Evolutionary conservation across 768 basidiomycete genomes (phyloP), one percentile per base, ranked within the genome.

Genomic region (Rhizopogon sp.): DNA sequence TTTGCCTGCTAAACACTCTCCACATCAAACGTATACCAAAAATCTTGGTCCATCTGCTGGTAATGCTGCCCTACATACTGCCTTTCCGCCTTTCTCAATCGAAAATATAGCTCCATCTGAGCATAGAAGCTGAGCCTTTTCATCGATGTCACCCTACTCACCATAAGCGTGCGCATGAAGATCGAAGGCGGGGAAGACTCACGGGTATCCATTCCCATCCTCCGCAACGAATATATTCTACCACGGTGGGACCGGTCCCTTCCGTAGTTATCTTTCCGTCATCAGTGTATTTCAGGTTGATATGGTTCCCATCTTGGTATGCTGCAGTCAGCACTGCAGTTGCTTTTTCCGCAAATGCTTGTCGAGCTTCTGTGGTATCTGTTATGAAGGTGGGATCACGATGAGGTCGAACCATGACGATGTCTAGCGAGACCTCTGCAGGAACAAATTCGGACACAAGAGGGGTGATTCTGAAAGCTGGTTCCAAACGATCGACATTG

Each of bases 201-300:
- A 93, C 91, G 17, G 93, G 94, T 41, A 74, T 75, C 94, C 94
- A 97, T 60, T 88, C 84, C 85, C 93, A 95, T 6, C 85, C 85
- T 14, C 79, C 81, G 60, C 85, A 88, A 25, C 93, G 79, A 50
- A 85, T 76, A 61, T 89, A 89, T 68, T 97, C 94, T 0, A 92
- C 83, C 4, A 91, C 80, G 0, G 72, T 58, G 14, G 73, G 73
- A 11, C 85, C 83, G 6, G 73, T 70, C 10, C 74, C 76, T n/a
- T 73, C 73, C 0, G 69, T 57, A 1, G 63, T 70, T 28, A 77
- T 67, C 44, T 73, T 63, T 11, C 81, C 82, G 5, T 74, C 68
- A 14, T 62, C 65, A 6, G 67, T 69, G 62, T 90, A 93, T 39
- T 75, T 71, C 57, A 89, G 61, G 47, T 79, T 68, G 54, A 91